Conservation (phyloP, 768 basidiomycete genomes). For the Pseudohyphozyma bogoriensis region DNA sequence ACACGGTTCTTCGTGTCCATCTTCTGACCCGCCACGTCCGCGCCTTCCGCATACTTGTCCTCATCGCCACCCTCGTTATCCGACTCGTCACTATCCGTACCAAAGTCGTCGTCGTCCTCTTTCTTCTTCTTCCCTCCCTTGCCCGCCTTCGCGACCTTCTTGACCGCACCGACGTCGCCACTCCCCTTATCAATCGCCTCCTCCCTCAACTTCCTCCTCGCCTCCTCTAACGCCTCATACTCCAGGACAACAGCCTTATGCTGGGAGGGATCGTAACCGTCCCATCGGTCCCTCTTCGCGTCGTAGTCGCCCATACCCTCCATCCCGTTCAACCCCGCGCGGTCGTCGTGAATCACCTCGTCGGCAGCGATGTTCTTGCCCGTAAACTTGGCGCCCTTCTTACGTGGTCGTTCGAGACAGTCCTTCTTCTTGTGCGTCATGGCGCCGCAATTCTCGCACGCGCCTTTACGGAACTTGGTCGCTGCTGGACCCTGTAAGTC, state of each 20-base stretch:
- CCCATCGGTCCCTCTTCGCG: constrained; percentile 95
- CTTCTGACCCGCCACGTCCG: constrained; percentile 96
- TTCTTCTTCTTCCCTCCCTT: constrained; percentile 45
- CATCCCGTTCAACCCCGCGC: constrained; percentile 41
- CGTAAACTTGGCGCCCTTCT: constrained; percentile 88
- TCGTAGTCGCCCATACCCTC: constrained; percentile 50
- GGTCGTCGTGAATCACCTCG: constrained; percentile 73
- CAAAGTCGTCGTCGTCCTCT: constrained; percentile 80
- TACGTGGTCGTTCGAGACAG: constrained; percentile 90
- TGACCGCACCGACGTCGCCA: constrained; percentile 77
- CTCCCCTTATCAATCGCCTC: constrained; percentile 91
- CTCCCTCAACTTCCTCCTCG: constrained; percentile 79
- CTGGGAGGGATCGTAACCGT: constrained; percentile 85
- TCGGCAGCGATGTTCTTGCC: constrained; percentile 82
- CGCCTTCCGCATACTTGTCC: constrained; percentile 96
- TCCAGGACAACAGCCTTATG: constrained; percentile 84
- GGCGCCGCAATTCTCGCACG: constrained; percentile 97
- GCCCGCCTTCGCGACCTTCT: constrained; percentile 82
- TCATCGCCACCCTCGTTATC: constrained; percentile 88
- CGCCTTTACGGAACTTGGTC: constrained; percentile 94
- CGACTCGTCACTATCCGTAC: constrained; percentile 53
- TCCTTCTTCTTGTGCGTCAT: constrained; percentile 85
- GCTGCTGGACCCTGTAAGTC: constrained; percentile 60
- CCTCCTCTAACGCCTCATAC: constrained; percentile 83
- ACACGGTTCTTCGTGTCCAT: constrained; percentile 98